These are phyloP conservation scores for Apiotrichum gamsii DNA, from an alignment of 1,284 basidiomycete genomes.

Conservation along the genomic window DNA sequence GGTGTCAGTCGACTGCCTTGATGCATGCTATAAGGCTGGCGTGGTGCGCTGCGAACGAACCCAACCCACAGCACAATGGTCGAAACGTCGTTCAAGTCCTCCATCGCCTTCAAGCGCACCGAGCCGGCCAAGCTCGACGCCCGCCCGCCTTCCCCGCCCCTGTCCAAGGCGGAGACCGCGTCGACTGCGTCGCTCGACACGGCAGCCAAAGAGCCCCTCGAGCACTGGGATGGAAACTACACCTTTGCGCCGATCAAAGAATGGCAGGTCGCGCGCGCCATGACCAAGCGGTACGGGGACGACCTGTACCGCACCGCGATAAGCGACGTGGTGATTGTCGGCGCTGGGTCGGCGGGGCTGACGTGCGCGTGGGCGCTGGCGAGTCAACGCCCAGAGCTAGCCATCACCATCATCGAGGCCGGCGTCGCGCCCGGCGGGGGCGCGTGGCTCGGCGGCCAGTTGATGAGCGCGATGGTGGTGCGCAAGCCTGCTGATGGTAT, in stretches of 20 bases:
- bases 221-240: conserved; percentile 51
- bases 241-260: conserved; percentile 67
- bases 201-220: conserved; percentile 35
- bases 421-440: conserved; percentile 67
- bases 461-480: conserved; percentile 80
- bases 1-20: too few species aligned
- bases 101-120: conserved; percentile 20
- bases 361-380: conserved; percentile 71
- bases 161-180: conserved; percentile 3
- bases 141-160: conserved; percentile 17
- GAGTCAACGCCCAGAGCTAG: conserved; percentile 64
- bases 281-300: conserved; percentile 61
- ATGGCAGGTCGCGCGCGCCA: conserved; percentile 67
- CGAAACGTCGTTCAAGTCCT: conserved; percentile 21
- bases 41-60: background rate
- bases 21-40: background rate
- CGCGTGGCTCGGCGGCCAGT: conserved; percentile 72
- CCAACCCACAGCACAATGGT: background rate
- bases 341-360: conserved; percentile 71
- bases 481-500: conserved; percentile 74
- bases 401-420: conserved; percentile 74
- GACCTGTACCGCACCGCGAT: conserved; percentile 17
- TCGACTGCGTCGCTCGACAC: conserved; percentile 46
- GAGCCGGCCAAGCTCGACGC: conserved; percentile 2
- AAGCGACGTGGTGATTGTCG: conserved; percentile 67